phyloP scores from a whole-genome alignment of 441 rosid genomes.

The Francoa sonchifolia region DNA sequence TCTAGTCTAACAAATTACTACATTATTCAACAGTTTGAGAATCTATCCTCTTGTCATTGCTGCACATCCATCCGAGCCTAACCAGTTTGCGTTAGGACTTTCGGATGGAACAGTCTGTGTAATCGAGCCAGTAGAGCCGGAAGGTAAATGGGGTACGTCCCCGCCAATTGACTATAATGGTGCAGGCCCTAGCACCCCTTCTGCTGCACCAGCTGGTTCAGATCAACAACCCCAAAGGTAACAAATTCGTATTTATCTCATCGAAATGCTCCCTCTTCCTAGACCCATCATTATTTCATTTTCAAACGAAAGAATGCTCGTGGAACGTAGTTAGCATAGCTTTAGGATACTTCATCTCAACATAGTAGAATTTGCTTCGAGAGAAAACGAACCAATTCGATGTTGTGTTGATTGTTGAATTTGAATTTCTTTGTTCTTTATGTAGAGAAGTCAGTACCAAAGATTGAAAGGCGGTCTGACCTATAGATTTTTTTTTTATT shows the following conservation, averaged over 20 bases:
- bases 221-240: slow-evolving; percentile 53
- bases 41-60: slow-evolving; percentile 70
- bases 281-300: slow-evolving; percentile 17
- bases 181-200: slow-evolving; percentile 35
- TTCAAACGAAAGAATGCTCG: slow-evolving; percentile 28
- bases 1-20: slow-evolving; percentile 3
- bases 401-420: too few species aligned
- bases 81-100: slow-evolving; percentile 71
- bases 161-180: slow-evolving; percentile 51
- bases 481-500: too few species aligned
- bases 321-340: slow-evolving; percentile 16
- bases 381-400: too few species aligned
- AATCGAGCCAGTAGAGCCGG: slow-evolving; percentile 55
- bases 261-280: slow-evolving; percentile 21
- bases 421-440: too few species aligned
- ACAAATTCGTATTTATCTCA: slow-evolving; percentile 12
- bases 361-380: slow-evolving; percentile 10
- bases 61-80: slow-evolving; percentile 64
- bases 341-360: slow-evolving; percentile 10
- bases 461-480: too few species aligned
- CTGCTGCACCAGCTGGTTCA: slow-evolving; percentile 30
- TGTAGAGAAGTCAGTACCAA: too few species aligned
- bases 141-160: slow-evolving; percentile 71
- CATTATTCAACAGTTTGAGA: slow-evolving; percentile 36
- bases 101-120: slow-evolving; percentile 65